Conservation (phyloP, 2,329 filamentous ascomycete species). For the Alternaria longipes region DNA sequence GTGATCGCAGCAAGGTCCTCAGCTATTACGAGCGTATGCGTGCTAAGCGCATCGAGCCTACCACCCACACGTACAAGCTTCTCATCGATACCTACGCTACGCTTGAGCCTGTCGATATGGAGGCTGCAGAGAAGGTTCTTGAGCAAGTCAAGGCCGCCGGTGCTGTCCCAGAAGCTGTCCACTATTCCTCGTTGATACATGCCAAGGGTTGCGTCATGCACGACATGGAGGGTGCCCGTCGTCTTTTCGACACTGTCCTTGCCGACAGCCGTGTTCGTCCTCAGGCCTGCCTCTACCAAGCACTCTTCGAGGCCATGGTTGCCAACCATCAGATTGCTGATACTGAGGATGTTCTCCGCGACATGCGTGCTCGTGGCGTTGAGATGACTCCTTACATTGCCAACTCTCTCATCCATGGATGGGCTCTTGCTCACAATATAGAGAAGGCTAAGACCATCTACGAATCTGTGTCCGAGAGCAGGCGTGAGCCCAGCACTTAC, state of each 20-base stretch:
- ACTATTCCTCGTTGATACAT: conserved; percentile 95
- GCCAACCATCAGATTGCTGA: conserved; percentile 83
- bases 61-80: conserved; percentile 96
- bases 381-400: conserved; percentile 97
- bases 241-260: conserved; percentile 83
- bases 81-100: conserved; percentile 95
- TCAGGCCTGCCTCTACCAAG: conserved; percentile 91
- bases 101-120: conserved; percentile 89
- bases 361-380: conserved; percentile 78
- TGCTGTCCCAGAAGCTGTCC: conserved; percentile 85
- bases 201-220: conserved; percentile 94
- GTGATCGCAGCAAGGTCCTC: conserved; percentile 91
- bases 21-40: conserved; percentile 96
- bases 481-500: conserved; percentile 95
- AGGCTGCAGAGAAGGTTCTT: conserved; percentile 83
- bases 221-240: conserved; percentile 83
- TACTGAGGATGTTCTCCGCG: conserved; percentile 75
- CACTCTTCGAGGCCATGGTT: conserved; percentile 96
- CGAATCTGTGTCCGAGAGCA: conserved; percentile 75
- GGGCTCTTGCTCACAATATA: conserved; percentile 86
- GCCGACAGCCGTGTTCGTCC: conserved; percentile 71
- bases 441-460: conserved; percentile 81
- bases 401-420: conserved; percentile 97
- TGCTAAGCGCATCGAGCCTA: conserved; percentile 84
- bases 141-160: conserved; percentile 78